Evolutionary conservation across 768 basidiomycete species (phyloP).

Genomic region (Tubosaeta sp.): DNA sequence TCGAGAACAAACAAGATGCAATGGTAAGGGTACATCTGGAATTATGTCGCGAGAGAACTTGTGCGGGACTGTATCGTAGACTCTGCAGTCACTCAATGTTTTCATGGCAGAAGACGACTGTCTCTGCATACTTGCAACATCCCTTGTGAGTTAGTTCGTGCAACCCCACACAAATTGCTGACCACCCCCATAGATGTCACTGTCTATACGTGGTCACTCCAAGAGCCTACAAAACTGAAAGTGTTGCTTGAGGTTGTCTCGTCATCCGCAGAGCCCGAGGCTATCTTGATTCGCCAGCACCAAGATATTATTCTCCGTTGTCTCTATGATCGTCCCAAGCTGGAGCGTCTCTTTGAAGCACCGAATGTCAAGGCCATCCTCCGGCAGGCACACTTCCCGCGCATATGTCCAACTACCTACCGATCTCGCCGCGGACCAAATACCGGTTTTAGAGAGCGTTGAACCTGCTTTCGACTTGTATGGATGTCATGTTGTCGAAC

Average conservation of each 20-base stretch:
- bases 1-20: conserved; percentile 98
- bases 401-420: conserved; percentile 87
- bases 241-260: conserved; percentile 95
- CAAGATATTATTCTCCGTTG: conserved; percentile 81
- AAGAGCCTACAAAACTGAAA: conserved; percentile 95
- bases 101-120: conserved; percentile 69
- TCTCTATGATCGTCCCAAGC: conserved; percentile 94
- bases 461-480: conserved; percentile 88
- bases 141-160: conserved; percentile 53
- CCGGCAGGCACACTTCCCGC: conserved; percentile 94
- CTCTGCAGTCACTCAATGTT: neutral
- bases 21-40: conserved; percentile 51
- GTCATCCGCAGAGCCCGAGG: conserved; percentile 94
- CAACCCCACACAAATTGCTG: neutral
- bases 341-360: conserved; percentile 77
- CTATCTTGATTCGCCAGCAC: conserved; percentile 90
- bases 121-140: conserved; percentile 88
- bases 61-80: conserved; percentile 24
- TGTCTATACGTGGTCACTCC: conserved; percentile 91
- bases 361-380: conserved; percentile 99
- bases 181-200: conserved; percentile 65
- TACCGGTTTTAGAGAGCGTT: conserved; percentile 78
- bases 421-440: conserved; percentile 91
- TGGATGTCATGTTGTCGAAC: conserved; percentile 97
- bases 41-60: neutral